These are phyloP conservation scores for Sherardia arvensis DNA, from an alignment of 257 asterid genomes.

Conservation along the genomic window DNA sequence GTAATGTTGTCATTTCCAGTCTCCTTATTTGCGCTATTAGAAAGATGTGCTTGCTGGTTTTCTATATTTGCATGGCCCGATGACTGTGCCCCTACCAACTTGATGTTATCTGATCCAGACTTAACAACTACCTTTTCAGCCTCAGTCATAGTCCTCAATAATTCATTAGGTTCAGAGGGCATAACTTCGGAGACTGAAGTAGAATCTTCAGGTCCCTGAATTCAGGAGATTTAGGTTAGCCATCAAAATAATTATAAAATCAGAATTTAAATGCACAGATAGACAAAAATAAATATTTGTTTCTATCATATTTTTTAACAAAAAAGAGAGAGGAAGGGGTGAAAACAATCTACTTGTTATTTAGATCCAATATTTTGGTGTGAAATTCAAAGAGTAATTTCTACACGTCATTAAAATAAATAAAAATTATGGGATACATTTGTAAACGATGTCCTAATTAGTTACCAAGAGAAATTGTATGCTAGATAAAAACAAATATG, in stretches of 20 bases:
- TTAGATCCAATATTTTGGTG: neutral
- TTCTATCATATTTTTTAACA: too few relatives aligned
- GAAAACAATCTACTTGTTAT: neutral
- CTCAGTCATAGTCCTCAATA: constrained; percentile 18
- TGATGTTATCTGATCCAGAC: constrained; percentile 16
- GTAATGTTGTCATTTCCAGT: constrained; percentile 8
- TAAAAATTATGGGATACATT: neutral
- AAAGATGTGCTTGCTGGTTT: constrained; percentile 11
- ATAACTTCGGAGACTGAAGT: constrained; percentile 29
- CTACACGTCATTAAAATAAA: neutral
- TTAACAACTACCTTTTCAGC: constrained; percentile 14
- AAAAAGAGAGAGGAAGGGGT: neutral
- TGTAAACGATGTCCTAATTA: neutral
- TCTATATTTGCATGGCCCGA: constrained; percentile 5
- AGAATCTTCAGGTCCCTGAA: constrained; percentile 48
- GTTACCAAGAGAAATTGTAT: neutral
- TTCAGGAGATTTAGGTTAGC: neutral
- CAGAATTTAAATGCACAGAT: neutral
- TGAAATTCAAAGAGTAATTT: neutral
- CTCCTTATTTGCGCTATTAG: constrained; percentile 14
- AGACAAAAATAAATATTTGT: neutral
- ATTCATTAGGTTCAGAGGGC: constrained; percentile 39
- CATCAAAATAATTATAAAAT: neutral
- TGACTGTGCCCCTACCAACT: constrained; percentile 12
- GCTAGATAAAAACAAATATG: neutral